These are phyloP conservation scores for Cryphonectria japonica DNA, from an alignment of 2,329 filamentous ascomycete genomes.

Conservation along the genomic window DNA sequence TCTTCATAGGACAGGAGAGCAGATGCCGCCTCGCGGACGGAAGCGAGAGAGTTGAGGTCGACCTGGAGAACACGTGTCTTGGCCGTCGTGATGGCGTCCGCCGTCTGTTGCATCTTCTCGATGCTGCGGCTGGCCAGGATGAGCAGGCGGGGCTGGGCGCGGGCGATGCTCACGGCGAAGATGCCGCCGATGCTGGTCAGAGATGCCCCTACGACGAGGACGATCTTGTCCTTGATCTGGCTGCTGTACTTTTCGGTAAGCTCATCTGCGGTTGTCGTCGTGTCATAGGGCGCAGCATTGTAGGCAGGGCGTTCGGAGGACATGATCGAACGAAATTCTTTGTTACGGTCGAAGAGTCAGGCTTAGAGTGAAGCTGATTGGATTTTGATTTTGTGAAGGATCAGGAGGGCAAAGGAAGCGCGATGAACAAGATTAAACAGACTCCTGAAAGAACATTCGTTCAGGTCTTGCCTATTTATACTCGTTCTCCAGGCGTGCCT, in stretches of 20 bases:
- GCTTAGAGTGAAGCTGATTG: background rate
- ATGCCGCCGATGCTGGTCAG: slow-evolving; percentile 2
- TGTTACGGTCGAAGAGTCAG: background rate
- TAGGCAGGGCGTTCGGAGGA: background rate
- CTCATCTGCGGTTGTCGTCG: slow-evolving; percentile 2
- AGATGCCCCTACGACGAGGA: slow-evolving; percentile 1
- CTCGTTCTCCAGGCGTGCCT: background rate
- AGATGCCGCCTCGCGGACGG: background rate
- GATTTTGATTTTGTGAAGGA: too few species aligned
- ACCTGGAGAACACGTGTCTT: background rate
- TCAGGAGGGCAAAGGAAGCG: background rate
- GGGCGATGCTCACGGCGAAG: background rate
- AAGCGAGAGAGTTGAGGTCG: slow-evolving; percentile 9
- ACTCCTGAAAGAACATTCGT: background rate
- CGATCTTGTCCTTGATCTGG: slow-evolving; percentile 11
- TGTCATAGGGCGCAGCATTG: background rate
- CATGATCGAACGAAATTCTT: background rate
- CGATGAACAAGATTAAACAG: background rate
- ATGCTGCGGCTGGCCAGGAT: slow-evolving; percentile 1
- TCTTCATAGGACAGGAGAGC: background rate
- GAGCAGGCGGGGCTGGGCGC: slow-evolving; percentile 1
- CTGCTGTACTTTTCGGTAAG: slow-evolving; percentile 7
- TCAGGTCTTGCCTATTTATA: background rate
- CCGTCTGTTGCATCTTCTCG: background rate
- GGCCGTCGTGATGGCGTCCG: slow-evolving; percentile 9